Evolutionary conservation across 192 early-diverging fungal species (phyloP).

Genomic region (Spinellus fusiger): DNA sequence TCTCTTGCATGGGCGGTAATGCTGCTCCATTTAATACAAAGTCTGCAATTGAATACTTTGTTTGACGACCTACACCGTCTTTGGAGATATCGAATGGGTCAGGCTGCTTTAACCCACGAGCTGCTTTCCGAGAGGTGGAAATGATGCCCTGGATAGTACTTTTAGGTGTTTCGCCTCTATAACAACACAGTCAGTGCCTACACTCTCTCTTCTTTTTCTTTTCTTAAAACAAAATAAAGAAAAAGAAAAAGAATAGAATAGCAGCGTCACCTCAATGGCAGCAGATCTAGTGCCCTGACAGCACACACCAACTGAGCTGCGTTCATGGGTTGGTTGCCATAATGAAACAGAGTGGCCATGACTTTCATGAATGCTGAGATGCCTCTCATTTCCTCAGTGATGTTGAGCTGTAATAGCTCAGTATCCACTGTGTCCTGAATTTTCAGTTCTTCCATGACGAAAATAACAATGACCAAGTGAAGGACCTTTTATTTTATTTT

Average conservation of each 20-base stretch:
- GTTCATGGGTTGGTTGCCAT: constrained; percentile 31
- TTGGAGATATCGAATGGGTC: constrained; percentile 40
- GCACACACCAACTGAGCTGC: constrained; percentile 33
- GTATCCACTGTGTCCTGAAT: constrained; percentile 17
- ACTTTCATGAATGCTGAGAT: constrained; percentile 39
- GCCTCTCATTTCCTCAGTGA: constrained; percentile 25
- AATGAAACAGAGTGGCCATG: constrained; percentile 36
- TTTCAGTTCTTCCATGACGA: background rate
- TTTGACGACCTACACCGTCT: constrained; percentile 19
- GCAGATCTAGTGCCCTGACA: constrained; percentile 27
- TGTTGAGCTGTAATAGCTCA: constrained; percentile 30
- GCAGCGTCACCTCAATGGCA: constrained; percentile 30
- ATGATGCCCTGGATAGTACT: constrained; percentile 46
- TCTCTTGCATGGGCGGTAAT: constrained; percentile 13
- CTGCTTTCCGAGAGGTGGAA: constrained; percentile 34
- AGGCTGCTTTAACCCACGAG: constrained; percentile 20
- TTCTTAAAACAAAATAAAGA: no score
- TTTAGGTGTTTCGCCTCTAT: constrained; percentile 43
- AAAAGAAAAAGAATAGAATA: background rate
- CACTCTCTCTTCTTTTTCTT: no score
- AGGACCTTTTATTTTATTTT: no score
- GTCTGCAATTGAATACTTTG: constrained; percentile 36
- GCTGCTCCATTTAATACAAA: constrained; percentile 26
- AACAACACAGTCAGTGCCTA: background rate
- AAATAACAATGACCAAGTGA: no score